A percentile compares a stretch with the other conserved stretches of the same genome.
These are phyloP conservation scores for Capsella rubella DNA, from an alignment of 441 rosid species.

Conservation along the genomic window DNA sequence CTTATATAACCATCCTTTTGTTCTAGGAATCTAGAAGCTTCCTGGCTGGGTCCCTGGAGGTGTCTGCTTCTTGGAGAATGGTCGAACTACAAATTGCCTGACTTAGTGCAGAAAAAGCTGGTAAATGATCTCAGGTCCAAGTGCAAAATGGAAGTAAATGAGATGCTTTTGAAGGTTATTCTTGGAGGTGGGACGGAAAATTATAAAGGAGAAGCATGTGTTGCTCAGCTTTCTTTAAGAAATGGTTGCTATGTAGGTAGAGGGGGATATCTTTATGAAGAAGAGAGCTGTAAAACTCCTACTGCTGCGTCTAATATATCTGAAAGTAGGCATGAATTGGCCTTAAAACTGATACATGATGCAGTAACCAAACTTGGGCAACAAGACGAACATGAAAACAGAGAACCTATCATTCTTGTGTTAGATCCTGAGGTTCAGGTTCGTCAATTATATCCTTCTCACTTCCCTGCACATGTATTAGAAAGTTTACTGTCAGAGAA, in stretches of 20 bases:
- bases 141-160: constrained; percentile 74
- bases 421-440: constrained; percentile 92
- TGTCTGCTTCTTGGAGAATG: constrained; percentile 71
- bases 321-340: constrained; percentile 51
- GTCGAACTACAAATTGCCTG: constrained; percentile 54
- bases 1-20: constrained; percentile 30
- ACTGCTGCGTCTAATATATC: constrained; percentile 41
- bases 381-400: constrained; percentile 47
- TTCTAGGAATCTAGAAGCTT: constrained; percentile 80
- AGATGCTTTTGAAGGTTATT: constrained; percentile 65
- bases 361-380: constrained; percentile 68
- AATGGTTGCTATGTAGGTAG: constrained; percentile 71
- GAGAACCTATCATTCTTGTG: constrained; percentile 83
- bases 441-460: constrained; percentile 35
- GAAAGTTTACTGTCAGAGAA: constrained; percentile 1
- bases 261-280: constrained; percentile 48
- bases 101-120: constrained; percentile 59
- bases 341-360: constrained; percentile 65
- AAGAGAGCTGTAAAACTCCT: constrained; percentile 50
- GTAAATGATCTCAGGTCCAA: constrained; percentile 66
- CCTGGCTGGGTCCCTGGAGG: constrained; percentile 92
- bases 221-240: constrained; percentile 54
- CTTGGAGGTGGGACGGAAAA: constrained; percentile 59
- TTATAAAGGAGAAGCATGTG: constrained; percentile 53
- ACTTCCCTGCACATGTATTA: constrained; percentile 22